Percentiles rank a stretch among this genome's conserved stretches.
phyloP scores from a whole-genome alignment of 2,329 filamentous ascomycete genomes.

The Ceratocystis lukuohia region DNA sequence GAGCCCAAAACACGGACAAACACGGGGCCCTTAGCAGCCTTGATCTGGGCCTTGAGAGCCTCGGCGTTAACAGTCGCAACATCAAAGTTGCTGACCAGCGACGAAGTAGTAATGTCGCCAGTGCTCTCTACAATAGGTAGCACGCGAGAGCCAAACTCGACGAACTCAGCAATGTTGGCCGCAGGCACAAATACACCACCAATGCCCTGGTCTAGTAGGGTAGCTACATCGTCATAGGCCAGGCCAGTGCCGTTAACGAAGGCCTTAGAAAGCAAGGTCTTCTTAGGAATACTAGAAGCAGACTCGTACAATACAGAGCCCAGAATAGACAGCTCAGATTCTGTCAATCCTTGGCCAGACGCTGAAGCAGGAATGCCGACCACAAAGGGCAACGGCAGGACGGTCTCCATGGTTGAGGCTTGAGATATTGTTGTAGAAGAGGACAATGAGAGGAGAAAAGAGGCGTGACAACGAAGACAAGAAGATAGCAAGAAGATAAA shows the following conservation, averaged over 20 bases:
- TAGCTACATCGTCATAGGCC: conserved; percentile 53
- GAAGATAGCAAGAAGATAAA: not conserved
- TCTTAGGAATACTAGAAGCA: conserved; percentile 29
- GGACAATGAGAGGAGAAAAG: not conserved
- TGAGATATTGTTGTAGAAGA: not conserved
- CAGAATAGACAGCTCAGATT: conserved; percentile 44
- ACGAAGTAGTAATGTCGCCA: conserved; percentile 36
- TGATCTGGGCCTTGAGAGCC: conserved; percentile 34
- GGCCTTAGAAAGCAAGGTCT: conserved; percentile 42
- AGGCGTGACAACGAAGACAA: not conserved
- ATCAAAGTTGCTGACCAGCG: conserved; percentile 42
- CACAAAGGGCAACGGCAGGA: conserved; percentile 49
- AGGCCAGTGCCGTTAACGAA: conserved; percentile 68
- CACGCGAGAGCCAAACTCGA: conserved; percentile 43
- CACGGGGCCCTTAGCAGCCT: conserved; percentile 34
- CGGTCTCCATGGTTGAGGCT: conserved; percentile 44
- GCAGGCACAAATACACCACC: conserved; percentile 69
- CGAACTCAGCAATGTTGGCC: conserved; percentile 48
- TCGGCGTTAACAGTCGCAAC: conserved; percentile 29
- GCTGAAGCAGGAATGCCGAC: conserved; percentile 41
- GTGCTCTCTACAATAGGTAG: conserved; percentile 37
- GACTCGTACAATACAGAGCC: conserved; percentile 41
- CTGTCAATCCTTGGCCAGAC: conserved; percentile 39
- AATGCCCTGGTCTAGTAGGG: conserved; percentile 73
- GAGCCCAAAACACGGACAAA: conserved; percentile 40